Evolutionary conservation across 495 filamentous ascomycete genomes (phyloP).

Genomic region (Aspergillus leporis): DNA sequence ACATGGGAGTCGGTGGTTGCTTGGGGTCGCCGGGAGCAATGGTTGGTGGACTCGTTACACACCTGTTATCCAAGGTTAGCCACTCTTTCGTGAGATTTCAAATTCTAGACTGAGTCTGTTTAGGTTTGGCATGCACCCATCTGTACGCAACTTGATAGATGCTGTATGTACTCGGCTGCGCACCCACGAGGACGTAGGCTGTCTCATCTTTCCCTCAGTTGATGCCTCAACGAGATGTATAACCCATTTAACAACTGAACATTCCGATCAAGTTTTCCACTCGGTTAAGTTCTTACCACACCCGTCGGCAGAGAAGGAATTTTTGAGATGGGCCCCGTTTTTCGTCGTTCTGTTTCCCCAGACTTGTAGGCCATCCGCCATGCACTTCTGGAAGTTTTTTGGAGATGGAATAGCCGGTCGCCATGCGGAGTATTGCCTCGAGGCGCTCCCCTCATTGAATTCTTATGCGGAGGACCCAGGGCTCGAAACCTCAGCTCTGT

Average conservation of each 20-base stretch:
- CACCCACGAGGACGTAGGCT: neutral
- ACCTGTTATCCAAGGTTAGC: conserved; percentile 14
- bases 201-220: neutral
- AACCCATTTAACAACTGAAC: neutral
- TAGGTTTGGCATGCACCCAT: conserved; percentile 8
- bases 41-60: conserved; percentile 9
- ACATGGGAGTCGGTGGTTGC: conserved; percentile 14
- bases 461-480: conserved; percentile 10
- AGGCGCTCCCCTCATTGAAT: conserved; percentile 22
- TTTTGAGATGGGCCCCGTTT: neutral
- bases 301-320: neutral
- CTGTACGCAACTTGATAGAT: neutral
- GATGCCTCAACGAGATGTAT: neutral
- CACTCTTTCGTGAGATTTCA: neutral
- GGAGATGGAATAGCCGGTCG: conserved; percentile 41
- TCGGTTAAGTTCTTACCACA: neutral
- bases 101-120: neutral
- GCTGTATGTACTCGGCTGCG: neutral
- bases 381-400: conserved; percentile 33
- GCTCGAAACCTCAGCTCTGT: conserved; percentile 10
- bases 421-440: conserved; percentile 38
- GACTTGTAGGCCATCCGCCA: neutral
- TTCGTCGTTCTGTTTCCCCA: neutral
- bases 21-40: conserved; percentile 8
- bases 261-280: neutral